These are phyloP conservation scores for Phytophthora niederhauseri DNA, from an alignment of 352 stramenopile species.

Conservation along the genomic window DNA sequence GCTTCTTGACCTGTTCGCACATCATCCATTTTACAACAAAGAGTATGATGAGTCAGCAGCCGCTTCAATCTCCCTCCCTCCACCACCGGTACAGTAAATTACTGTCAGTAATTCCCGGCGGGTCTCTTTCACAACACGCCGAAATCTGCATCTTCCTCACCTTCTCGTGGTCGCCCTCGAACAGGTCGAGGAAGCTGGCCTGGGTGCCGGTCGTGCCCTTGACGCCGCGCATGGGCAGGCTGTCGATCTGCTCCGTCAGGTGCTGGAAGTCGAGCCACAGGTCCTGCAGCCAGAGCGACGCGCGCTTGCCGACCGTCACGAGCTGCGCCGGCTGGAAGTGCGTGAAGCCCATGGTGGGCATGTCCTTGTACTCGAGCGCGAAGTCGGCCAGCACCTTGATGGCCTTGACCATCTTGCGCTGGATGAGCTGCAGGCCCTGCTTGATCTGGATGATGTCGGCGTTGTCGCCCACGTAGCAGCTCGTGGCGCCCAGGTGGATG, in stretches of 20 bases:
- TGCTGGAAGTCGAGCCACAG: slow-evolving; percentile 97
- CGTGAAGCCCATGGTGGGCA: slow-evolving; percentile 99
- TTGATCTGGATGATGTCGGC: slow-evolving; percentile 99
- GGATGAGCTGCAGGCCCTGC: slow-evolving; percentile 95
- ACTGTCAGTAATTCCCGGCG: background rate
- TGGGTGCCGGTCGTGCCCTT: slow-evolving; percentile 99
- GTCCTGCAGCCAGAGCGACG: slow-evolving; percentile 98
- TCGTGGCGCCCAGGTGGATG: slow-evolving; percentile 98
- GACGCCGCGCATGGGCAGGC: slow-evolving; percentile 96
- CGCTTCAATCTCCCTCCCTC: background rate
- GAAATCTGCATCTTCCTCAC: slow-evolving; percentile 7
- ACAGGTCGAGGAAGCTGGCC: slow-evolving; percentile 98
- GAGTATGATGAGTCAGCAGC: background rate
- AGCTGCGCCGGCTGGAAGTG: slow-evolving; percentile 99
- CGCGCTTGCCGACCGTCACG: slow-evolving; percentile 98
- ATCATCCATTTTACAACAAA: background rate
- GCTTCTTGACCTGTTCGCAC: slow-evolving; percentile 87
- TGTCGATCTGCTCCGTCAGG: slow-evolving; percentile 95
- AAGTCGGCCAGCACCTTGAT: slow-evolving; percentile 96
- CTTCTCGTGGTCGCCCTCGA: slow-evolving; percentile 99
- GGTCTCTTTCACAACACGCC: slow-evolving; percentile 15
- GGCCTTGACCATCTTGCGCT: slow-evolving; percentile 98
- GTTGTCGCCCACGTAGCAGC: slow-evolving; percentile 99
- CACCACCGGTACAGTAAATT: slow-evolving; percentile 14
- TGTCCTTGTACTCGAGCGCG: slow-evolving; percentile 94